Evolutionary conservation across 1,284 basidiomycete species (phyloP), one percentile per base, ranked within the genome.

Genomic region (Melampsora americana): DNA sequence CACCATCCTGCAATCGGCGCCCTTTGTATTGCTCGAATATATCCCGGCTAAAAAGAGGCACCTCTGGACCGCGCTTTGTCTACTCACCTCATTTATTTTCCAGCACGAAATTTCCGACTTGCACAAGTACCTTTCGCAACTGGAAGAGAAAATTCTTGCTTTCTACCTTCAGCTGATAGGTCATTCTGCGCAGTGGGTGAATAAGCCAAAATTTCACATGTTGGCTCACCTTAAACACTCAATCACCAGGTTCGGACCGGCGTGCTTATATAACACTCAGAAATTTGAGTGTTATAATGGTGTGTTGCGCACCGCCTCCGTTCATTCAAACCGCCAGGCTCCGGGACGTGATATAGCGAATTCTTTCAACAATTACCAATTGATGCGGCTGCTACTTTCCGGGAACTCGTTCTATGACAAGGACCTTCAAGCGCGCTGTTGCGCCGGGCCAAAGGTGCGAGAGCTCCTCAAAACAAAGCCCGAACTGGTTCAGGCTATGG

Each of bases 81-180:
- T 12, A 5, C 6, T 35, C 9, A 4, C 35, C 9, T 81, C 83
- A 0, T 76, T 84, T 0, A 79, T 85, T 1, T 85, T 83, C 82
- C 83, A 84, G 66, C 83, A 83, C 0, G 70, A 72, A 16, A 85
- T 85, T 65, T 28, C 73, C 0, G 67, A 84, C 77, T 78, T 85
- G 39, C 79, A 83, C 35, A 23, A 14, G 4, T 81, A 84, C 76
- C 12, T 81, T 14, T 82, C 84, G 67, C 46, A 82, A 80, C 20
- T 66, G 14, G 56, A 44, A 4, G 23, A 26, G 5, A 62, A 60
- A 2, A 9, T 44, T 5, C 56, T 12, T 9, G 59, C 61, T n/a
- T 60, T 71, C 1, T n/a, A n/a, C n/a, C 32, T 16, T 20, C 32
- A 46, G 28, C 7, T 42, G 6, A 50, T 61, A 53, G 32, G 35